Percentiles rank a stretch among this genome's conserved stretches.
phyloP scores from a whole-genome alignment of 192 early-diverging fungal genomes.

The Lobulomyces angularis region DNA sequence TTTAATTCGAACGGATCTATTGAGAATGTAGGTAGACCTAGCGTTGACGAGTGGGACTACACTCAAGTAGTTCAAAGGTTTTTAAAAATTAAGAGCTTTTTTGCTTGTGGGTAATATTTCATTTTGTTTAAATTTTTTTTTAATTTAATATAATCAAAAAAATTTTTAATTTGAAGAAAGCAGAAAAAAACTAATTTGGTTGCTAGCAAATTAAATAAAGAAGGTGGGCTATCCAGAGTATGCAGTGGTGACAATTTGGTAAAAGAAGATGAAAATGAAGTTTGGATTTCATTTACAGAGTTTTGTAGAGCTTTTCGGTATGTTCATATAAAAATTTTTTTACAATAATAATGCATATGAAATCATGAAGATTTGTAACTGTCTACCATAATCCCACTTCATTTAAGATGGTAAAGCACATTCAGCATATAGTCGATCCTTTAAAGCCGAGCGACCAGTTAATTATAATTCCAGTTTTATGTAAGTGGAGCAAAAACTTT shows the following conservation, averaged over 20 bases:
- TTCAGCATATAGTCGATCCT: slow-evolving; percentile 28
- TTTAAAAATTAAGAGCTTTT: slow-evolving; percentile 16
- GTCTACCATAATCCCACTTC: slow-evolving; percentile 29
- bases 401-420: slow-evolving; percentile 31
- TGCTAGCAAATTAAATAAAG: too few relatives aligned
- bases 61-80: too few relatives aligned
- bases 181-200: not conserved
- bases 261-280: slow-evolving; percentile 18
- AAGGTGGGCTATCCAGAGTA: too few relatives aligned
- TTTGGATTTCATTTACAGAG: slow-evolving; percentile 17
- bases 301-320: slow-evolving; percentile 24
- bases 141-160: slow-evolving; percentile 1
- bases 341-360: slow-evolving; percentile 9
- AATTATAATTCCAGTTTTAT: slow-evolving; percentile 28
- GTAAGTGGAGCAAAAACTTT: slow-evolving; percentile 12
- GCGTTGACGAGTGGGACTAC: too few relatives aligned
- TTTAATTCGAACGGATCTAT: slow-evolving; percentile 1
- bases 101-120: slow-evolving; percentile 29
- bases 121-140: too few relatives aligned
- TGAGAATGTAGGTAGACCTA: slow-evolving; percentile 6
- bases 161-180: not conserved
- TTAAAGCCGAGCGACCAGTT: slow-evolving; percentile 24
- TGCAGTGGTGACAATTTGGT: slow-evolving; percentile 1
- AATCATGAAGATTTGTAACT: slow-evolving; percentile 10
- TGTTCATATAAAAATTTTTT: not conserved